Conservation (phyloP, 257 asterid species). For the Solanum rostratum region DNA sequence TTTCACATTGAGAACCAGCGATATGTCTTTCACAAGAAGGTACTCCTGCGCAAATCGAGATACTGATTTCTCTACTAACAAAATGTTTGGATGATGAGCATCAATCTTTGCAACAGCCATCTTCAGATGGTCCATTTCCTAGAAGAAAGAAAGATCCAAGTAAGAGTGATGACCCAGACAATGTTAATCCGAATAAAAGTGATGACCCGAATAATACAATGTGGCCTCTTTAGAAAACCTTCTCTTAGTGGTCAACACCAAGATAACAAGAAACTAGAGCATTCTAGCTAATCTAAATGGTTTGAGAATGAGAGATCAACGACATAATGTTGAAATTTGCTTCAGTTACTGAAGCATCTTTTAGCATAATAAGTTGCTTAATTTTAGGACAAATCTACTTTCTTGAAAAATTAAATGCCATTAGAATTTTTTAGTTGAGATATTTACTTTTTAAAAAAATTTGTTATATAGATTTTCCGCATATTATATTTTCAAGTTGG, state of each 20-base stretch:
- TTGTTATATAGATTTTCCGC: not conserved
- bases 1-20: conserved; percentile 85
- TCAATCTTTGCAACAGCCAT: conserved; percentile 95
- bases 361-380: not conserved
- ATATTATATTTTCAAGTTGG: not conserved
- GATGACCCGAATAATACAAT: not conserved
- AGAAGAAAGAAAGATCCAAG: conserved; percentile 1
- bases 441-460: not conserved
- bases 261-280: not conserved
- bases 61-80: conserved; percentile 96
- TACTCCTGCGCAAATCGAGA: conserved; percentile 93
- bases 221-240: not conserved
- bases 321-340: not conserved
- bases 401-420: not conserved
- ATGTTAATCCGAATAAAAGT: not conserved
- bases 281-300: not conserved
- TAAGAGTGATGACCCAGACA: not conserved
- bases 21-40: conserved; percentile 75
- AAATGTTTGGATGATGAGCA: conserved; percentile 76
- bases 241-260: not conserved
- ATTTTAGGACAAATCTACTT: not conserved
- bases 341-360: not conserved
- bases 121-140: conserved; percentile 99
- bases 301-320: not conserved
- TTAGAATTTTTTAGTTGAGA: not conserved